Percentiles rank a stretch among this genome's conserved stretches.
Evolutionary conservation across 768 basidiomycete species (phyloP).

Genomic region (Kwoniella dejecticola): DNA sequence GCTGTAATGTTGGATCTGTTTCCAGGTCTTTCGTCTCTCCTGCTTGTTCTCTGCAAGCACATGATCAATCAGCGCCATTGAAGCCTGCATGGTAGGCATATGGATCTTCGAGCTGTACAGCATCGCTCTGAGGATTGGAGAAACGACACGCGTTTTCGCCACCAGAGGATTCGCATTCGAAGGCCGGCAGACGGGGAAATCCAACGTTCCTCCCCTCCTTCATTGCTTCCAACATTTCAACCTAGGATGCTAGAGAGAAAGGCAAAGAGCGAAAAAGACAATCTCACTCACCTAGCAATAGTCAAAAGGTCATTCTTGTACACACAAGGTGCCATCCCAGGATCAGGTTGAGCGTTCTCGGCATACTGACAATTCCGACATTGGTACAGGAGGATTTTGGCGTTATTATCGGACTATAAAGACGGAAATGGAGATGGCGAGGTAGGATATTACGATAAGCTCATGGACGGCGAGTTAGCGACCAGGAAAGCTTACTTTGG

Average conservation of each 20-base stretch:
- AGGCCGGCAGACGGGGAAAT: too few relatives aligned
- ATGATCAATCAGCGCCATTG: not conserved
- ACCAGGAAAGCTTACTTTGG: slow-evolving; percentile 54
- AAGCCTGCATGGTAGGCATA: not conserved
- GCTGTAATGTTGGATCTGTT: slow-evolving; percentile 86
- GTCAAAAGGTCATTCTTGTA: slow-evolving; percentile 92
- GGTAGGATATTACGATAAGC: too few relatives aligned
- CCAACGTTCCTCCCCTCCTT: too few relatives aligned
- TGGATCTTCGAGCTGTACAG: too few relatives aligned
- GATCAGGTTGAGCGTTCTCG: slow-evolving; percentile 63
- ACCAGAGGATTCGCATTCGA: too few relatives aligned
- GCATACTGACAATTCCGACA: slow-evolving; percentile 88
- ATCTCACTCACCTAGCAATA: slow-evolving; percentile 77
- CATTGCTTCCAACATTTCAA: too few relatives aligned
- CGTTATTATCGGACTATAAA: slow-evolving; percentile 75
- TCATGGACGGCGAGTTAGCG: too few relatives aligned
- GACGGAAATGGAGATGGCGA: not conserved
- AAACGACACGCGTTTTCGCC: too few relatives aligned
- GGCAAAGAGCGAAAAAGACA: too few relatives aligned
- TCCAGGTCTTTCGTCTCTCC: slow-evolving; percentile 87
- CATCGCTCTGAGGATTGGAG: too few relatives aligned
- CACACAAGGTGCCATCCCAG: slow-evolving; percentile 75
- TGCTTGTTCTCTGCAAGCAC: slow-evolving; percentile 73
- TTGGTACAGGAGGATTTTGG: slow-evolving; percentile 82
- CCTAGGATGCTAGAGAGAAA: too few relatives aligned